Base-by-base conservation (phyloP, 2,329 filamentous ascomycete species). In the Erysiphe pulchra region DNA sequence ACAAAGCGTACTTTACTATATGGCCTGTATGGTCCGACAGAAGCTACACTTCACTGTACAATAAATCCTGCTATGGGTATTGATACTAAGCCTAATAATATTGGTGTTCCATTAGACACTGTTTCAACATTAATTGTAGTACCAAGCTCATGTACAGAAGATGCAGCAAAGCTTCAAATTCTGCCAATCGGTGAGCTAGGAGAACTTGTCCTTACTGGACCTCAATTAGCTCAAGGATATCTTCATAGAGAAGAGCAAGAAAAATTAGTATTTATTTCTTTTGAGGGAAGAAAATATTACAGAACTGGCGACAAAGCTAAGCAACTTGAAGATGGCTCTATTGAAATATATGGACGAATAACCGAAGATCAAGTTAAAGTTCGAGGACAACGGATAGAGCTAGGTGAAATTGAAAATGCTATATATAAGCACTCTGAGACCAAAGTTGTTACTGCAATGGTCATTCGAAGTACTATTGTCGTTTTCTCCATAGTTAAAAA, bases 1-100 rank as follows among this genome's bases (percentile, higher is more conserved):
- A 50, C 47, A 4, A 48, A 55, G 44, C 44, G 48, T 34, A 77
- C 80, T 52, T 75, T 92, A 39, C 66, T 94, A 0, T 86, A 83
- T 70, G 86, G 77, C 32, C 92, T 93, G 84, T 94, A 94, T 56
- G 86, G 86, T 0, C 86, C 86, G 1, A 94, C 86, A 0, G 86
- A 94, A 62, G 83, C 83, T 8, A 75, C 85, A 0, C 92, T 94
- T 47, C 86, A 94, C 57, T 94, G 83, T 57, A 92, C 83, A 0
- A 61, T 90, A 4, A 77, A 83, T 50, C 64, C 76, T 0, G 62
- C 65, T 0, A 77, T 92, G 53, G 56, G 62, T 6, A 63, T 66
- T 4, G 58, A 60, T 17, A 71, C 70, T 8, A 66, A 71, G 2
- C 71, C 75, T 5, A 70, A 72, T 3, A 79, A 75, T 43, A 90